Conservation (phyloP, 208 protist species). For the Acanthamoeba divionensis region DNA sequence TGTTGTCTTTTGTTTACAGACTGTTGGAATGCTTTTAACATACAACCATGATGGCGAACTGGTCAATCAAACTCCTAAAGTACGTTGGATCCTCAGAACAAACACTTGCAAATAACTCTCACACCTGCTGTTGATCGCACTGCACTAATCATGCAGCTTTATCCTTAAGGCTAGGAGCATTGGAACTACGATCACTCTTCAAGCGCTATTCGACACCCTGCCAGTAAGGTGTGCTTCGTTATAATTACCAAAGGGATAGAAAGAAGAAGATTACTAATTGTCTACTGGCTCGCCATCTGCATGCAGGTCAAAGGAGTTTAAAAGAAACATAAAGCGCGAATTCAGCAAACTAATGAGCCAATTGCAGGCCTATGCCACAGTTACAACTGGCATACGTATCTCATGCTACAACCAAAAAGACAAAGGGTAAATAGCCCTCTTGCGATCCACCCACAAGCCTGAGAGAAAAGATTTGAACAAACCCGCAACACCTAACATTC, state of each 20-base stretch:
- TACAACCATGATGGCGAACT: constrained; percentile 28
- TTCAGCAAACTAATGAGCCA: constrained; percentile 61
- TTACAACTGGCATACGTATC: constrained; percentile 40
- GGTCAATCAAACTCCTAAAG: background rate
- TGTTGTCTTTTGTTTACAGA: background rate
- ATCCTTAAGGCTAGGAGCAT: background rate
- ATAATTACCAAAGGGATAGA: no score
- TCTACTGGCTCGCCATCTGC: no score
- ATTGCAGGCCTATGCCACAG: constrained; percentile 74
- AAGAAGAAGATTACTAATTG: no score
- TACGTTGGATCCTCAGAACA: no score
- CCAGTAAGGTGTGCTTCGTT: constrained; percentile 12
- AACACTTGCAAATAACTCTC: no score
- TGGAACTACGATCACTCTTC: constrained; percentile 85
- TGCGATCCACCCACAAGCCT: background rate
- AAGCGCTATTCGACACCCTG: constrained; percentile 79
- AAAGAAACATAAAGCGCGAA: constrained; percentile 81
- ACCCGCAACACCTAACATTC: no score
- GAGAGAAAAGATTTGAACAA: no score
- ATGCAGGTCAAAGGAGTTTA: constrained; percentile 86
- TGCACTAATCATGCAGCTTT: no score
- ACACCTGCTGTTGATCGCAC: no score
- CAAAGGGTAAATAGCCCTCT: background rate
- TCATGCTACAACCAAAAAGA: constrained; percentile 38
- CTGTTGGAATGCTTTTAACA: background rate